phyloP scores from a whole-genome alignment of 345 rosid genomes.

The Nasturtium officinale region DNA sequence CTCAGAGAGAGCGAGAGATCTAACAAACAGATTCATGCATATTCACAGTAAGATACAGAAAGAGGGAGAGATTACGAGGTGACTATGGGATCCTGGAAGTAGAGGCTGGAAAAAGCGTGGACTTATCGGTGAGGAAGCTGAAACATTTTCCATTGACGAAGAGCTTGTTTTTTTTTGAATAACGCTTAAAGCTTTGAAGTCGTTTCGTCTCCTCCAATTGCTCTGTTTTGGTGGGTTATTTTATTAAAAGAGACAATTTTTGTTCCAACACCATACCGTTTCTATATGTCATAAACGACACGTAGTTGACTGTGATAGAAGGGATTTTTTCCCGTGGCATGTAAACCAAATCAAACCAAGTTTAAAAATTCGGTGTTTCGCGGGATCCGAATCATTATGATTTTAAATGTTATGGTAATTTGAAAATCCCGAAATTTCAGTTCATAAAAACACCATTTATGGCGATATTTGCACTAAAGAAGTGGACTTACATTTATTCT shows the following conservation, averaged over 20 bases:
- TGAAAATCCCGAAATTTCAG: not conserved
- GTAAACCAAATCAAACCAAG: conserved; percentile 1
- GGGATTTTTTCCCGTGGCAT: not conserved
- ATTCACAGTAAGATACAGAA: not conserved
- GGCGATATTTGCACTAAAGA: not conserved
- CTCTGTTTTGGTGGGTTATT: not conserved
- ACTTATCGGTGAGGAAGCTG: conserved; percentile 2
- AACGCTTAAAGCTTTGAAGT: not conserved
- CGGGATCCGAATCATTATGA: not conserved
- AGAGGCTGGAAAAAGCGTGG: conserved; percentile 29
- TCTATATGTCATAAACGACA: not conserved
- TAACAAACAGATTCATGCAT: not conserved
- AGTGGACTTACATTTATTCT: conserved; percentile 22
- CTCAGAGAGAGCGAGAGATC: not conserved
- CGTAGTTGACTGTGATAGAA: not conserved
- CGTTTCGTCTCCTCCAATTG: not conserved
- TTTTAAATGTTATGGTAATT: not conserved
- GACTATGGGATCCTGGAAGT: conserved; percentile 8
- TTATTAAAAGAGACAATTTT: not conserved
- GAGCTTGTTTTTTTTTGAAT: not conserved
- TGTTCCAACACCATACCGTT: not conserved
- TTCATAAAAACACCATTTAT: not conserved
- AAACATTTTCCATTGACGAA: conserved; percentile 15
- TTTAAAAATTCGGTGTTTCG: not conserved
- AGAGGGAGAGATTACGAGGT: conserved; percentile 9